Percentiles rank a stretch among this genome's conserved stretches.
Evolutionary conservation across 2,329 filamentous ascomycete species (phyloP).

Genomic region (Trichophyton simii): DNA sequence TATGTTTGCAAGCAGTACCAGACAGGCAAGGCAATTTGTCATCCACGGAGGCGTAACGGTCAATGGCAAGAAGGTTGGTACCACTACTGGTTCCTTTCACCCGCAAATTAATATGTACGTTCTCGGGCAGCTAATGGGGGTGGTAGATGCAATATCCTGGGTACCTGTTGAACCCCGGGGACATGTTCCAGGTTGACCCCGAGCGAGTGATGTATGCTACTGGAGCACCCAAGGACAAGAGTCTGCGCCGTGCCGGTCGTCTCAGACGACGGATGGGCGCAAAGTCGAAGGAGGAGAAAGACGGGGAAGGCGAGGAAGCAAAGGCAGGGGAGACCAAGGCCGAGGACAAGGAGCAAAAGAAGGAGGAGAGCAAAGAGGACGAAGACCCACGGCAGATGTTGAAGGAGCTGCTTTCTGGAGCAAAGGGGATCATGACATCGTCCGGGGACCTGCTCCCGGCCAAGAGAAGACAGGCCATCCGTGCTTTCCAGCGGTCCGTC

Average conservation of each 20-base stretch:
- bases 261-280: constrained; percentile 14
- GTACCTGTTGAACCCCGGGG: constrained; percentile 89
- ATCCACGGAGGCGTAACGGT: constrained; percentile 88
- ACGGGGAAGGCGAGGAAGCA: constrained; percentile 15
- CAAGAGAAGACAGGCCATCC: constrained; percentile 63
- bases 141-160: constrained; percentile 76
- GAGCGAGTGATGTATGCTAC: constrained; percentile 82
- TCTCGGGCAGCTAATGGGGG: not conserved
- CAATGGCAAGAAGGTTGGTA: constrained; percentile 76
- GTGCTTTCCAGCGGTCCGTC: constrained; percentile 55
- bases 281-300: constrained; percentile 11
- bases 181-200: constrained; percentile 92
- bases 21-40: constrained; percentile 88
- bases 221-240: constrained; percentile 53
- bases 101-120: too few relatives aligned
- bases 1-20: constrained; percentile 82
- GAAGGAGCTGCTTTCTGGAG: constrained; percentile 43
- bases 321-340: constrained; percentile 14
- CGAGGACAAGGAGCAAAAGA: constrained; percentile 20
- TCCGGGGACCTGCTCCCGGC: constrained; percentile 45
- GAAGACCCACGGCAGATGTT: constrained; percentile 36
- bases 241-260: constrained; percentile 29
- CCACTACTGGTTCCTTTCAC: too few relatives aligned
- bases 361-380: constrained; percentile 15
- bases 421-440: constrained; percentile 47